These are phyloP conservation scores for Aspergillus sp. DNA, from an alignment of 2,329 filamentous ascomycete species.

Conservation along the genomic window DNA sequence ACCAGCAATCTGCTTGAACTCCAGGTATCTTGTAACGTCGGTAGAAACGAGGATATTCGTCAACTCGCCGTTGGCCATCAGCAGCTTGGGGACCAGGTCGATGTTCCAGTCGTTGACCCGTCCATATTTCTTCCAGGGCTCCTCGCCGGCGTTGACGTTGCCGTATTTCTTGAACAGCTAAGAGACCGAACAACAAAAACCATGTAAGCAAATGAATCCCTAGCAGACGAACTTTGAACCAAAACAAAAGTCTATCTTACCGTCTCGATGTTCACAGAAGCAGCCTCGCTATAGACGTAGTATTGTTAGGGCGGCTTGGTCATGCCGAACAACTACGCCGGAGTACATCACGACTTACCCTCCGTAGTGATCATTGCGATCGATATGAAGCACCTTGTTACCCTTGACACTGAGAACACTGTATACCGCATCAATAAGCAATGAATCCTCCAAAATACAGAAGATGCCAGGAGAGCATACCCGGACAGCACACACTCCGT, in stretches of 20 bases:
- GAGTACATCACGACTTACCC: constrained; percentile 54
- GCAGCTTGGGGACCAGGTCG: constrained; percentile 93
- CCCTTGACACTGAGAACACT: constrained; percentile 96
- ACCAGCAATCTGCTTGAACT: constrained; percentile 90
- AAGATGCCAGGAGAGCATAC: constrained; percentile 46
- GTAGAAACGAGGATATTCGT: constrained; percentile 98
- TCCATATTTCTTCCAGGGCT: constrained; percentile 98
- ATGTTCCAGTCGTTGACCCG: constrained; percentile 98
- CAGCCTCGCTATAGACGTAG: constrained; percentile 62
- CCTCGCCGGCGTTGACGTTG: constrained; percentile 67
- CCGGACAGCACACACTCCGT: constrained; percentile 98
- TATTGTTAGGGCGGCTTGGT: constrained; percentile 19
- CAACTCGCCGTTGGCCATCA: constrained; percentile 97
- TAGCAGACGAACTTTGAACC: neutral
- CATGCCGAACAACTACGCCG: neutral
- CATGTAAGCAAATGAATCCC: neutral
- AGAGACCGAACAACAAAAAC: constrained; percentile 22
- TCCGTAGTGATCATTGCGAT: constrained; percentile 97
- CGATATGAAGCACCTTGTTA: constrained; percentile 98
- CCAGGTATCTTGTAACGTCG: constrained; percentile 79
- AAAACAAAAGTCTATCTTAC: constrained; percentile 45
- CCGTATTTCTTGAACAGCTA: constrained; percentile 96
- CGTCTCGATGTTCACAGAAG: constrained; percentile 92
- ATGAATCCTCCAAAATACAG: constrained; percentile 10
- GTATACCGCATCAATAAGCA: constrained; percentile 16